Percentiles rank a stretch among this genome's conserved stretches.
Conservation (phyloP, 257 asterid species). For the Handroanthus guayacan region DNA sequence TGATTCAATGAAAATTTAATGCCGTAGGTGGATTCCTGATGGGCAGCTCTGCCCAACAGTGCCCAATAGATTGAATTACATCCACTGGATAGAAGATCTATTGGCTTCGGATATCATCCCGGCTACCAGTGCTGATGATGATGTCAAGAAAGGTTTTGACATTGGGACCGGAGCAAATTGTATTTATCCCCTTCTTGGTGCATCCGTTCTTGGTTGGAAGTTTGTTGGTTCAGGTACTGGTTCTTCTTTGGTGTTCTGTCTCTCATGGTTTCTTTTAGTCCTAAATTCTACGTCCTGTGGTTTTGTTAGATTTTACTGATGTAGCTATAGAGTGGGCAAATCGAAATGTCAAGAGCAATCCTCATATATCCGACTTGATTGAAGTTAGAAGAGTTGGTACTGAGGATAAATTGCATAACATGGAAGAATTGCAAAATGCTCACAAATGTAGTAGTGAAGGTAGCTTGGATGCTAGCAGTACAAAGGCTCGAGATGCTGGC, state of each 20-base stretch:
- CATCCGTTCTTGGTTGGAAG: constrained; percentile 91
- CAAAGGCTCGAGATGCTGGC: constrained; percentile 31
- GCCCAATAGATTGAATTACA: constrained; percentile 92
- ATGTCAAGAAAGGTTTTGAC: constrained; percentile 73
- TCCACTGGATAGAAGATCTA: constrained; percentile 94
- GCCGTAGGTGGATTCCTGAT: constrained; percentile 96
- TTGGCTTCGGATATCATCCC: constrained; percentile 67
- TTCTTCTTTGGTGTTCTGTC: constrained; percentile 1
- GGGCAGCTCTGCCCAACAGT: constrained; percentile 99
- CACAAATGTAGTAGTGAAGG: constrained; percentile 35
- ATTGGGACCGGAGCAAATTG: constrained; percentile 99
- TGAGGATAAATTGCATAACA: constrained; percentile 21
- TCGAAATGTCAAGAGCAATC: constrained; percentile 73
- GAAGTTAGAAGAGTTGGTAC: constrained; percentile 70
- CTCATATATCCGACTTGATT: constrained; percentile 70
- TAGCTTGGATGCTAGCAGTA: constrained; percentile 21
- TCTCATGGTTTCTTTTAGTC: constrained; percentile 7
- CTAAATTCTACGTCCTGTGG: constrained; percentile 1
- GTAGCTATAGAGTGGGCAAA: constrained; percentile 92
- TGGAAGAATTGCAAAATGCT: constrained; percentile 38
- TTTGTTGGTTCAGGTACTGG: constrained; percentile 88
- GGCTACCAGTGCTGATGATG: constrained; percentile 35
- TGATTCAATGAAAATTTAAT: constrained; percentile 23
- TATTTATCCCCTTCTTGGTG: constrained; percentile 96
- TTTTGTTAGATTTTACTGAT: constrained; percentile 75